A percentile compares a stretch with the other conserved stretches of the same genome.
Evolutionary conservation across 495 filamentous ascomycete genomes (phyloP).

Genomic region (Halenospora varia): DNA sequence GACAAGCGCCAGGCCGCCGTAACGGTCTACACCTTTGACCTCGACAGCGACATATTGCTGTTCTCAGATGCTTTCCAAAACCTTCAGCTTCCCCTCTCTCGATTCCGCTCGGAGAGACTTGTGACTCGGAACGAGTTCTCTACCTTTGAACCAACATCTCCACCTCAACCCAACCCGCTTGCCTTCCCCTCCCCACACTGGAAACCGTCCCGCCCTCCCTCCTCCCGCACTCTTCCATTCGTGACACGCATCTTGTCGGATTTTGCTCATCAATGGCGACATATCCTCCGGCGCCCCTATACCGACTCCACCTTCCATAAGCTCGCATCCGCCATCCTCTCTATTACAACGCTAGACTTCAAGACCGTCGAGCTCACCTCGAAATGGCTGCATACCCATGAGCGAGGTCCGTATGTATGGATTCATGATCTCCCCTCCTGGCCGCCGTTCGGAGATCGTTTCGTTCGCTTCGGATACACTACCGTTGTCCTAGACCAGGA

Average conservation of each 20-base stretch:
- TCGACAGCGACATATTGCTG: no score
- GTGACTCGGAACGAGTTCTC: no score
- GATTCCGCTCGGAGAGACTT: no score
- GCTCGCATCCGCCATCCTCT: conserved; percentile 9
- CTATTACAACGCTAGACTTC: conserved; percentile 11
- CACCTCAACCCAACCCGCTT: neutral
- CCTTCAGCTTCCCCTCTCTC: no score
- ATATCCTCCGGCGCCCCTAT: conserved; percentile 13
- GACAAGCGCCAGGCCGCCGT: no score
- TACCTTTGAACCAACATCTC: no score
- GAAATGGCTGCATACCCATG: neutral
- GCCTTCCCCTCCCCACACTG: conserved; percentile 8
- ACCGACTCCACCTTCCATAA: conserved; percentile 8
- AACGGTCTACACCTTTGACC: no score
- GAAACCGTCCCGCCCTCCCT: neutral
- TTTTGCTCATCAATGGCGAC: conserved; percentile 13
- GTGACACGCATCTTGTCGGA: conserved; percentile 8
- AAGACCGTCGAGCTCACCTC: neutral
- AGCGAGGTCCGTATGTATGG: conserved; percentile 3
- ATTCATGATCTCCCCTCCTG: conserved; percentile 8
- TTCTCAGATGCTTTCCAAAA: no score
- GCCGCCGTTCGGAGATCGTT: neutral
- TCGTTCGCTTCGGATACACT: conserved; percentile 5
- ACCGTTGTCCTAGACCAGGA: conserved; percentile 4
- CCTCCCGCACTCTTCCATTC: conserved; percentile 4